Conservation (phyloP, 2,329 filamentous ascomycete species). For the Lomentospora prolificans region DNA sequence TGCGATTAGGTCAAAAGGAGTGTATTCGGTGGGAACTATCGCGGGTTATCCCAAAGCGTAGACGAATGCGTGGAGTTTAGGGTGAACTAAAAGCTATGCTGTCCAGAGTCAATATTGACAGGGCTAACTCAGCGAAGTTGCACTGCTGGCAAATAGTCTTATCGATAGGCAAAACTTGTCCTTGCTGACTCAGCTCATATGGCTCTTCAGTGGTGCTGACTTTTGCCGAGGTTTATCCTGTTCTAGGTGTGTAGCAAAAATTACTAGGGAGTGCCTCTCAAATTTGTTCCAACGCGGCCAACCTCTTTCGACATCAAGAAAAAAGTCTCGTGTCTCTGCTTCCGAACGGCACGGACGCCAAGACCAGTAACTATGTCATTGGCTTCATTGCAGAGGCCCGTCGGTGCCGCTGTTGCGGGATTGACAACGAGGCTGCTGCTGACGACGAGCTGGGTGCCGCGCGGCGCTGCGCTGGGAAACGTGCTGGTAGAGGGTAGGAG, state of each 20-base stretch:
- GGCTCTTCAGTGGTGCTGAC: neutral
- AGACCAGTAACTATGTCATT: constrained; percentile 42
- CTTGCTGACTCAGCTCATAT: neutral
- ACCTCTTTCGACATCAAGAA: too few relatives aligned
- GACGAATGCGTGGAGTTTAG: too few relatives aligned
- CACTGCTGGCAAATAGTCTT: constrained; percentile 9
- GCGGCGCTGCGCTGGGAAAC: constrained; percentile 5
- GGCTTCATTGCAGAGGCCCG: constrained; percentile 34
- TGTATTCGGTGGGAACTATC: too few relatives aligned
- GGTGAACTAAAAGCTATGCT: neutral
- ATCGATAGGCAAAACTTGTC: neutral
- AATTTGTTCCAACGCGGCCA: too few relatives aligned
- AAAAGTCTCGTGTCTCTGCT: too few relatives aligned
- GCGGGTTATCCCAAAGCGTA: too few relatives aligned
- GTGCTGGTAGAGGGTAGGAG: constrained; percentile 31
- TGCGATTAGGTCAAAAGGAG: too few relatives aligned
- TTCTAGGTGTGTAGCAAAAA: too few relatives aligned
- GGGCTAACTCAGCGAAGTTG: neutral
- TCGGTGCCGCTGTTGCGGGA: constrained; percentile 28
- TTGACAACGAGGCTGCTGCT: constrained; percentile 14
- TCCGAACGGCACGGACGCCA: too few relatives aligned
- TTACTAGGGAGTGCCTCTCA: too few relatives aligned
- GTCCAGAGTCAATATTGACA: neutral
- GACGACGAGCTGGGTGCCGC: constrained; percentile 8
- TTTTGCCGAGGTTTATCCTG: neutral